Conservation (phyloP, 495 filamentous ascomycete species). For the Hyaloscypha variabilis region DNA sequence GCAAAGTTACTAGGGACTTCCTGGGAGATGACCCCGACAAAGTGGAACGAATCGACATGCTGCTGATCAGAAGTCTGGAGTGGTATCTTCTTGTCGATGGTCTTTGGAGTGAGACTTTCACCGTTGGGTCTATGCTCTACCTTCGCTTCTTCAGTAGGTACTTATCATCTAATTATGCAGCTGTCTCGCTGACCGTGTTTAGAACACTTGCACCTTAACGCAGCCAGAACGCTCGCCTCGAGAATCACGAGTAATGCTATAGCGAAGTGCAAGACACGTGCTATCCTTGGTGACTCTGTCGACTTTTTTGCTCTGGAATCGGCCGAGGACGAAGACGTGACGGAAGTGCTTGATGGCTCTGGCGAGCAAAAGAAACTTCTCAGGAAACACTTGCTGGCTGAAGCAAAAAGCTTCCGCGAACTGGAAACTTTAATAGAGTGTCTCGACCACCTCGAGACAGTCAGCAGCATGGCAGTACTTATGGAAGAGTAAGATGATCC, state of each 20-base stretch:
- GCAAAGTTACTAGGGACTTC: slow-evolving; percentile 60
- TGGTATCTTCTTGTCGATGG: slow-evolving; percentile 79
- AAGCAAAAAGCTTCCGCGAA: slow-evolving; percentile 69
- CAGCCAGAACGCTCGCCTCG: slow-evolving; percentile 62
- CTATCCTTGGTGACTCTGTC: slow-evolving; percentile 33
- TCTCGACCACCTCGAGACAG: slow-evolving; percentile 65
- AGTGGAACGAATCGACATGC: slow-evolving; percentile 66
- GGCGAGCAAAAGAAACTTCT: slow-evolving; percentile 38
- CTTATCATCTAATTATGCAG: neutral
- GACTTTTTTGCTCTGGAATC: slow-evolving; percentile 31
- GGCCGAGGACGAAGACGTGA: slow-evolving; percentile 34
- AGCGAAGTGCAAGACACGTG: slow-evolving; percentile 33
- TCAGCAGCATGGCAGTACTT: slow-evolving; percentile 42
- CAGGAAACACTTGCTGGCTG: slow-evolving; percentile 46
- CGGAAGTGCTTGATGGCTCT: slow-evolving; percentile 34
- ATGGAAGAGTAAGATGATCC: slow-evolving; percentile 29
- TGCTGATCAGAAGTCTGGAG: slow-evolving; percentile 77
- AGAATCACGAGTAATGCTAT: slow-evolving; percentile 36
- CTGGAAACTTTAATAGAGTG: slow-evolving; percentile 69
- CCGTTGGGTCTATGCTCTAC: slow-evolving; percentile 67
- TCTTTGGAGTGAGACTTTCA: slow-evolving; percentile 72
- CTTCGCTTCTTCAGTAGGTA: slow-evolving; percentile 69
- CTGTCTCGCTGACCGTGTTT: slow-evolving; percentile 11
- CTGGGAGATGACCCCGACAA: slow-evolving; percentile 62
- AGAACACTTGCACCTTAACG: slow-evolving; percentile 60